These are phyloP conservation scores for Pachysolen tannophilus DNA, from an alignment of 805 yeast species.

Conservation along the genomic window DNA sequence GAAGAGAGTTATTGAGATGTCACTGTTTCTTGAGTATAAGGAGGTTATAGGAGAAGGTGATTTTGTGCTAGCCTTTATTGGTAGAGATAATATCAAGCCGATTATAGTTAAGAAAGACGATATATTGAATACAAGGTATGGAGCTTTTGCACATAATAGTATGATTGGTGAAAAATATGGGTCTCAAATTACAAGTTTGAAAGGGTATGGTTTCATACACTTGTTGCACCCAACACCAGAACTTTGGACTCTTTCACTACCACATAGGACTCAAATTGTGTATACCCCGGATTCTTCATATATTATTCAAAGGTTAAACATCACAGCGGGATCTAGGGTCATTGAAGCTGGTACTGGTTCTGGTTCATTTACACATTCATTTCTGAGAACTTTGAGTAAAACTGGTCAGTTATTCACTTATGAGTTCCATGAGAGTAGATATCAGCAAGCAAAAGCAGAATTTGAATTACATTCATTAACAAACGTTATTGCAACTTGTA, in stretches of 20 bases:
- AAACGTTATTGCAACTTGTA: conserved; percentile 54
- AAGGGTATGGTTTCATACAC: conserved; percentile 80
- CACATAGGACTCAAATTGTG: conserved; percentile 96
- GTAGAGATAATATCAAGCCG: conserved; percentile 75
- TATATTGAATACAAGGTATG: conserved; percentile 76
- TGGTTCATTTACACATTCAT: conserved; percentile 90
- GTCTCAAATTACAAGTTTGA: conserved; percentile 63
- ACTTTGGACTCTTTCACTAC: conserved; percentile 90
- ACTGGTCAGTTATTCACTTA: conserved; percentile 68
- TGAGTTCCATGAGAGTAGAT: conserved; percentile 88
- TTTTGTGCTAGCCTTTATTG: conserved; percentile 77
- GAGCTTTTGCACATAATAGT: conserved; percentile 73
- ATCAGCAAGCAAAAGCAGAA: conserved; percentile 68
- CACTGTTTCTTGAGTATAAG: conserved; percentile 46
- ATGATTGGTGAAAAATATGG: conserved; percentile 85
- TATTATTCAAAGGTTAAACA: conserved; percentile 72
- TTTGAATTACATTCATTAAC: conserved; percentile 63
- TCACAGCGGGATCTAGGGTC: conserved; percentile 67
- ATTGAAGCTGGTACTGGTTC: conserved; percentile 99
- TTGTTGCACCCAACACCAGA: conserved; percentile 90
- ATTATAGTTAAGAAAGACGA: conserved; percentile 52
- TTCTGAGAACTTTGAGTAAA: conserved; percentile 66
- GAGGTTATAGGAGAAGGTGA: conserved; percentile 78
- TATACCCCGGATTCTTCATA: conserved; percentile 94
- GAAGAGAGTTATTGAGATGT: conserved; percentile 1